Base-by-base conservation (phyloP, 2,329 filamentous ascomycete species). In the Fusarium lateritium region DNA sequence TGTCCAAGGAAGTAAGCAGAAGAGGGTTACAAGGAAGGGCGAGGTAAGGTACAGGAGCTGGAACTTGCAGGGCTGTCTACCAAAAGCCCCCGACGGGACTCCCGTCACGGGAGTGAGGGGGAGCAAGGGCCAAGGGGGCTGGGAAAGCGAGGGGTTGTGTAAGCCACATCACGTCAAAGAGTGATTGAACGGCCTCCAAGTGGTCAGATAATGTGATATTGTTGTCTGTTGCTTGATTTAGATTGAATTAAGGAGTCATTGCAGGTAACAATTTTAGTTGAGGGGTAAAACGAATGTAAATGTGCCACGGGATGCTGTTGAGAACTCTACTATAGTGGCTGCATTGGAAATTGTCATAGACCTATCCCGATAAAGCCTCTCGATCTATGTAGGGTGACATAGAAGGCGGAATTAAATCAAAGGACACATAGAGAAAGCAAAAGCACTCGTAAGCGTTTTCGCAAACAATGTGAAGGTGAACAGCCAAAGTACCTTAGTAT, bases 61-160 rank as follows among this genome's bases (percentile, higher is more conserved):
- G 44, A 67, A 28, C 21, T 40, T 49, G 14, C 36, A 44, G 38
- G 51, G 36, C 47, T 42, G 38, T 28, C 38, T 13, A 10, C 28
- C 46, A 62, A 65, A 69, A 52, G 43, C 61, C 61, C 57, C 52
- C 43, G 19, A 17, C 46, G 31, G 19, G 19, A 19, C 19, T 19
- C 19, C 19, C 19, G 19, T 19, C 19, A 19, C 19, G 19, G 28
- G 21, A 22, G 21, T 42, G n/a, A 40, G 38, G 22, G 38, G 39
- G 46, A 39, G 45, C 33, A 44, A 67, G 49, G 54, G 70, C 51
- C 47, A 59, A 50, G 33, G 56, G 36, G 53, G 69, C 47, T 66
- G 62, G 62, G 39, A 33, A 40, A 42, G 26, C 33, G 53, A 56
- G 31, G 47, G 45, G 43, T 33, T 36, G 42, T 62, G 31, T 38